Evolutionary conservation across 352 stramenopile species (phyloP), one percentile per base, ranked within the genome.

Genomic region (Pythium oligandrum): DNA sequence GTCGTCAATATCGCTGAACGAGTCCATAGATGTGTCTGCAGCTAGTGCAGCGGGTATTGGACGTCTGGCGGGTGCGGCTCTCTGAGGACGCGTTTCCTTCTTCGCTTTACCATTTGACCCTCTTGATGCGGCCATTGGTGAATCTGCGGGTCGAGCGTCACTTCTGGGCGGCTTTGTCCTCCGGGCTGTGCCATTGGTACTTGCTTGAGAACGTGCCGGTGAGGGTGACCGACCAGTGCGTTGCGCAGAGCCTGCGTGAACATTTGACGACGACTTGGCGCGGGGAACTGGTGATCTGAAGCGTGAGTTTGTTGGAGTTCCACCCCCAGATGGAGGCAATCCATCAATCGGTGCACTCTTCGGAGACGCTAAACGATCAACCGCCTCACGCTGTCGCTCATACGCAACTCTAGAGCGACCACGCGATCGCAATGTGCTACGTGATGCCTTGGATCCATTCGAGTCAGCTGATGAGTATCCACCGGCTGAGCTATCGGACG

Each of bases 1-100:
- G n/a, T 92, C 81, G 55, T 94, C 83, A 48, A 94, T 90, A 49
- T 94, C 82, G 40, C 78, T 90, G 55, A 93, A 91, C 39, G 80
- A 90, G 47, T 90, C 79, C 3, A 79, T 48, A 0, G 80, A 88
- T 6, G 75, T 89, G 44, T 88, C 78, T 6, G 62, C 65, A 4
- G 86, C 49, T 5, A 88, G 50, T 7, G 66, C 71, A 44, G 61
- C 55, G 4, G 68, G 60, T 12, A 46, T 55, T 3, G 37, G 53
- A 30, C 42, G 53, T 6, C 48, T n/a, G 11, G 40, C 38, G 38
- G 38, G 12, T 42, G 38, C 38, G 38, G 38, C 38, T 42, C 38
- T 8, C 38, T 42, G 38, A 42, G 7, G 38, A 8, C 38, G 38
- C 38, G 17, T 26, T 26, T 26, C 17, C 17, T 26, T 26, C 31